Conservation (phyloP, 2,329 filamentous ascomycete genomes). For the Diaporthe ilicicola region DNA sequence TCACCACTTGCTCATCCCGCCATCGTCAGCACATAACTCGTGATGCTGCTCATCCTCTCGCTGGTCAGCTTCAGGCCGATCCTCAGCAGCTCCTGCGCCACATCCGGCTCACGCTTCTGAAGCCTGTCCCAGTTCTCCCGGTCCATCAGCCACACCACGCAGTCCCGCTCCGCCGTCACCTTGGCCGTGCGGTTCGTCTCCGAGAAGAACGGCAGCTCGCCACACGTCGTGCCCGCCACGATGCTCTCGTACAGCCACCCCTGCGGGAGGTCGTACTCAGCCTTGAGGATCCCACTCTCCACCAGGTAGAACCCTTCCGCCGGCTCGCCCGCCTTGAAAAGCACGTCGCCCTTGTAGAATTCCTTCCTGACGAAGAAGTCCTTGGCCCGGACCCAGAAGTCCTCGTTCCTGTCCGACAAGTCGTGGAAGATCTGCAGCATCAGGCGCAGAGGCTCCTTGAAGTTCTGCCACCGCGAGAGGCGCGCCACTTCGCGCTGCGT, state of each 20-base stretch:
- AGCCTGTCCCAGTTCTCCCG: constrained; percentile 75
- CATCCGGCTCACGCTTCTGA: constrained; percentile 76
- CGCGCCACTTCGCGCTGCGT: constrained; percentile 69
- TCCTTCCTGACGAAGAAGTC: constrained; percentile 78
- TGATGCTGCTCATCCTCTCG: constrained; percentile 83
- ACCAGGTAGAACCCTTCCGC: constrained; percentile 90
- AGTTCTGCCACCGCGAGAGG: constrained; percentile 79
- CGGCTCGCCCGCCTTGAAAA: constrained; percentile 81
- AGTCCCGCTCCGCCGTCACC: constrained; percentile 82
- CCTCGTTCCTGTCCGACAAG: constrained; percentile 84
- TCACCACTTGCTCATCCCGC: constrained; percentile 48
- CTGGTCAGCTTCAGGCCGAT: constrained; percentile 93
- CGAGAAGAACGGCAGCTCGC: constrained; percentile 95
- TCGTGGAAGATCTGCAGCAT: constrained; percentile 96
- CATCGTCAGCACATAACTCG: constrained; percentile 61
- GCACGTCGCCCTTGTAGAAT: constrained; percentile 72
- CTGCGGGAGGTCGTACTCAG: constrained; percentile 91
- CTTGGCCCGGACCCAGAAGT: constrained; percentile 89
- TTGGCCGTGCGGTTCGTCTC: constrained; percentile 89
- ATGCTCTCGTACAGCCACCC: constrained; percentile 91
- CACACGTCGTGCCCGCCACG: constrained; percentile 92
- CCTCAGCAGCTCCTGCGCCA: constrained; percentile 84
- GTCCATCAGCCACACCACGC: constrained; percentile 84
- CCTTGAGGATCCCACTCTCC: constrained; percentile 86
- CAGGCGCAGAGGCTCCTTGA: constrained; percentile 88